A percentile compares a stretch with the other conserved stretches of the same genome.
These are phyloP conservation scores for Paecilomyces formosus DNA, from an alignment of 2,329 filamentous ascomycete genomes.

Conservation along the genomic window DNA sequence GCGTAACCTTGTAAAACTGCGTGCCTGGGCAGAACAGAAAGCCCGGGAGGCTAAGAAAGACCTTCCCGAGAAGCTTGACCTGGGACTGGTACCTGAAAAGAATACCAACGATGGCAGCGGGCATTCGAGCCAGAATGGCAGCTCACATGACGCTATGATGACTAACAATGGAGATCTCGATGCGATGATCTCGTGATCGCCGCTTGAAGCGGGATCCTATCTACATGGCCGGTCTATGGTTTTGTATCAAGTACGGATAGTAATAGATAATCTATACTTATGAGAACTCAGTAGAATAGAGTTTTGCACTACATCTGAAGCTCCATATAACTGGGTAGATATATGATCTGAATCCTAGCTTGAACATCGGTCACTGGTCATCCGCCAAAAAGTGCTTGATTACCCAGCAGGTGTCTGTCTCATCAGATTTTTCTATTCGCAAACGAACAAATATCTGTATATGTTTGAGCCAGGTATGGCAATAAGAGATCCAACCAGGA, in stretches of 20 bases:
- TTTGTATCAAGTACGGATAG: background rate
- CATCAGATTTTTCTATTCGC: too few relatives aligned
- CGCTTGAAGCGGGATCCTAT: background rate
- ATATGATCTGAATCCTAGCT: background rate
- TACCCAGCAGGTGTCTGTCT: too few relatives aligned
- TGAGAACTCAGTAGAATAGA: background rate
- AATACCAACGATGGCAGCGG: slow-evolving; percentile 14
- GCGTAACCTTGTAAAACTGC: slow-evolving; percentile 68
- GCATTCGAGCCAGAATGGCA: slow-evolving; percentile 18
- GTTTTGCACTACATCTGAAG: background rate
- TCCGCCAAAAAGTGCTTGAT: too few relatives aligned
- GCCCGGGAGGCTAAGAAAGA: slow-evolving; percentile 41
- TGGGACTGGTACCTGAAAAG: slow-evolving; percentile 34
- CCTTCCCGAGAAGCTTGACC: slow-evolving; percentile 37
- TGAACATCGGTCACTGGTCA: too few relatives aligned
- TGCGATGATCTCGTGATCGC: slow-evolving; percentile 30
- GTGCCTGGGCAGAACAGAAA: slow-evolving; percentile 71
- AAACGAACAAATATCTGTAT: too few relatives aligned
- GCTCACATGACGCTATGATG: slow-evolving; percentile 32
- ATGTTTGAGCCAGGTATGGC: background rate
- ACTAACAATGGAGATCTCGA: slow-evolving; percentile 34
- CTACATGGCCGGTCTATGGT: background rate
- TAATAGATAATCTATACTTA: background rate
- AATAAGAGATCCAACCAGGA: background rate
- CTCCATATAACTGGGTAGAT: background rate